Evolutionary conservation across 495 filamentous ascomycete species (phyloP).

Genomic region (Aspergillus haitiensis): DNA sequence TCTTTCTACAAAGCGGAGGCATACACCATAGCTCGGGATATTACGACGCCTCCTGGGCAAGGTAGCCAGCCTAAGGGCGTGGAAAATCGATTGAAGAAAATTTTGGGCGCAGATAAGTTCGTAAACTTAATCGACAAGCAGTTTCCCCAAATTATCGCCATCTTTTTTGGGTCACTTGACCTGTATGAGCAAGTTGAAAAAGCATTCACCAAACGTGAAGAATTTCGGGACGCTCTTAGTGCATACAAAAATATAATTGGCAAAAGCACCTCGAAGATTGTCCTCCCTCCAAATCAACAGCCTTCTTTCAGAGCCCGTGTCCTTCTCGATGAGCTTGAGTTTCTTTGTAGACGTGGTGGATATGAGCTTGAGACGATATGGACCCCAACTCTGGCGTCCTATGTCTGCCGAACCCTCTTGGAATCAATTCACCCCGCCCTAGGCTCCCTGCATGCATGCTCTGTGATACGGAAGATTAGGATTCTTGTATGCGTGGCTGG

Average conservation of each 20-base stretch:
- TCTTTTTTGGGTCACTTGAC: constrained; percentile 67
- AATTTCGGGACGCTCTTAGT: constrained; percentile 57
- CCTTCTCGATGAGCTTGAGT: constrained; percentile 68
- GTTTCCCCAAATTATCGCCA: constrained; percentile 73
- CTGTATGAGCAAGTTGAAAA: constrained; percentile 76
- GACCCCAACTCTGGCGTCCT: constrained; percentile 71
- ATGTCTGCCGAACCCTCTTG: constrained; percentile 74
- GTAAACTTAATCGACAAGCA: constrained; percentile 58
- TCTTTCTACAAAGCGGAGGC: constrained; percentile 80
- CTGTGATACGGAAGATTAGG: constrained; percentile 81
- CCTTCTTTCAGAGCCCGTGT: constrained; percentile 81
- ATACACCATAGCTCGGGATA: constrained; percentile 80
- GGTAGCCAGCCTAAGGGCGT: constrained; percentile 55
- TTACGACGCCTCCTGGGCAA: constrained; percentile 58
- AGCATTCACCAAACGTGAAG: constrained; percentile 63
- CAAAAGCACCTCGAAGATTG: constrained; percentile 58
- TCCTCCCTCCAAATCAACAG: constrained; percentile 73
- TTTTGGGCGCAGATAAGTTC: constrained; percentile 67
- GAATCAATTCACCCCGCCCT: constrained; percentile 82
- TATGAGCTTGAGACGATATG: constrained; percentile 68
- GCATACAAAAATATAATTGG: constrained; percentile 66
- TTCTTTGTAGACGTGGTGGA: constrained; percentile 68
- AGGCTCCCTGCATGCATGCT: constrained; percentile 81
- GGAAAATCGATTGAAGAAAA: constrained; percentile 66
- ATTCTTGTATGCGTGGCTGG: constrained; percentile 79